Evolutionary conservation across 495 filamentous ascomycete species (phyloP).

Genomic region (Aspergillus biplanus): DNA sequence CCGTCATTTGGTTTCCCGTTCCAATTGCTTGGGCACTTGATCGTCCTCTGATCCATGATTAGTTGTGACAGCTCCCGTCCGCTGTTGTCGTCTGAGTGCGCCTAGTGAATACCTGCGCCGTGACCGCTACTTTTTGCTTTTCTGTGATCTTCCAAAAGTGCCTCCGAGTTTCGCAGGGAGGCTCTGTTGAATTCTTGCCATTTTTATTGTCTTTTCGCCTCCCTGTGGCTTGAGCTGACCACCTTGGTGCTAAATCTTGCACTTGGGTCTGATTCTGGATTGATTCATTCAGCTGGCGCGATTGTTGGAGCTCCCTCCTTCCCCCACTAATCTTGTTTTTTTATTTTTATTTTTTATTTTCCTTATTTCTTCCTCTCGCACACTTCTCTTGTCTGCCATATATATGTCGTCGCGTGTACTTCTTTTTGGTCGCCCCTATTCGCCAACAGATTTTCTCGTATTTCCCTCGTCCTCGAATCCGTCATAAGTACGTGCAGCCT

Average conservation of each 20-base stretch:
- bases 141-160: not conserved
- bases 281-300: slow-evolving; percentile 14
- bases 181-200: slow-evolving; percentile 3
- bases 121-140: slow-evolving; percentile 28
- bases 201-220: slow-evolving; percentile 12
- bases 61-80: slow-evolving; percentile 4
- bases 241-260: slow-evolving; percentile 1
- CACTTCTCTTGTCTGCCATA: slow-evolving; percentile 1
- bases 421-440: not conserved
- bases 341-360: not conserved
- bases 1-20: slow-evolving; percentile 5
- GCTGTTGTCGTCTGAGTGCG: slow-evolving; percentile 10
- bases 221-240: slow-evolving; percentile 11
- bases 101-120: slow-evolving; percentile 15
- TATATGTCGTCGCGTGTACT: slow-evolving; percentile 1
- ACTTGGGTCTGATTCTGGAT: slow-evolving; percentile 9
- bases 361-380: not conserved
- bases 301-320: slow-evolving; percentile 10
- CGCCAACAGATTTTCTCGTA: not conserved
- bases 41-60: slow-evolving; percentile 22
- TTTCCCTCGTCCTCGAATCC: slow-evolving; percentile 4
- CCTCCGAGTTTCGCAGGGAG: slow-evolving; percentile 18
- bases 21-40: slow-evolving; percentile 20
- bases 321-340: slow-evolving; percentile 10
- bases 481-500: not conserved